Base-by-base conservation (phyloP, 305 asterid species). In the Fraxinus velutina region DNA sequence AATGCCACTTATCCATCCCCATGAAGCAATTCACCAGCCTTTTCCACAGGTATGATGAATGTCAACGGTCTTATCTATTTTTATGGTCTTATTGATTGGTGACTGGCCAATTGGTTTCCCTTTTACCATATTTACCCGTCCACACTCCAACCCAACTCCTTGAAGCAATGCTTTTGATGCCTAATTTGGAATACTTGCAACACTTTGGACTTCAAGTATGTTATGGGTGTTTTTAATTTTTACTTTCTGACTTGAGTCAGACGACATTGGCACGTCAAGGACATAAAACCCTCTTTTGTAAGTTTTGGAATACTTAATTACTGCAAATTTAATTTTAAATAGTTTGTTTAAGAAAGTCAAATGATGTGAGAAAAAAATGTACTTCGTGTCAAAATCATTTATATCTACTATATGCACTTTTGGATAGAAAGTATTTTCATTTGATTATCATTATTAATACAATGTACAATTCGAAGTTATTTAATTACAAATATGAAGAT, bases 21-120 rank as follows among this genome's bases (percentile, higher is more conserved):
- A 91, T 64, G 99, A 96, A 80, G 97, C 89, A 27, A 87, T 91
- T 90, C 97, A 90, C 82, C 98, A 90, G 73, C 86, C 91, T 72
- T 92, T 92, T 88, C 76, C 92, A 86, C 99, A 92, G 99, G 99
- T 94, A 91, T 82, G 82, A 4, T 76, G 4, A 60, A 30, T n/a
- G 60, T 37, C 6, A 13, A 76, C n/a, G 4, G 36, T 79, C 75
- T 21, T 36, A 24, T 78, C 27, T 9, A 68, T 80, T 81, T 62
- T 52, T 77, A 32, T 52, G 73, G 55, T 75, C 60, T 36, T 76
- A 21, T 57, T 39, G 19, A 74, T 17, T 44, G 30, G 75, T 55
- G 39, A 42, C 32, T 62, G 33, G 39, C 36, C 29, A 15, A 72
- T 73, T 82, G 12, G 42, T 12, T 86, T 36, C 47, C 68, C 33